Percentiles rank a stretch among this genome's conserved stretches.
Evolutionary conservation across 2,329 filamentous ascomycete genomes (phyloP).

Genomic region (Coniochaeta prunicola): DNA sequence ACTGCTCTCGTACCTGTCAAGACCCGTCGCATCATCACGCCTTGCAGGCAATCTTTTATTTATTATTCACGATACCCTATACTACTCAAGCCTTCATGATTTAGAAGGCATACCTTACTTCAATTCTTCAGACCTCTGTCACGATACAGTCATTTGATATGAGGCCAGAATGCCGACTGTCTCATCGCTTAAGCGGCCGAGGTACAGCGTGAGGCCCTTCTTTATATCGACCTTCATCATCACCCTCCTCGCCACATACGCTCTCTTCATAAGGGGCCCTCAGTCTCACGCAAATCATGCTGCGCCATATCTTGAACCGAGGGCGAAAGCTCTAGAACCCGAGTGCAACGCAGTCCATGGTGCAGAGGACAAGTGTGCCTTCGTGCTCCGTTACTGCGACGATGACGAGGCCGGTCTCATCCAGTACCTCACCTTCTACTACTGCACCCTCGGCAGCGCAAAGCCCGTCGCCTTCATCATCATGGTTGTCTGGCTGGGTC

Average conservation of each 20-base stretch:
- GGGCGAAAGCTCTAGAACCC: slow-evolving; percentile 17
- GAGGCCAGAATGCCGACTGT: slow-evolving; percentile 16
- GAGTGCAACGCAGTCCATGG: slow-evolving; percentile 76
- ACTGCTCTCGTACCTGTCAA: background rate
- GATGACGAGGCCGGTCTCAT: slow-evolving; percentile 88
- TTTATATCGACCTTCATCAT: slow-evolving; percentile 39
- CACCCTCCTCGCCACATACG: slow-evolving; percentile 24
- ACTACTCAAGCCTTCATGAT: background rate
- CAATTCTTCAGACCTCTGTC: background rate
- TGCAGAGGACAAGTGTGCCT: slow-evolving; percentile 76
- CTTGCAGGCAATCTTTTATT: background rate
- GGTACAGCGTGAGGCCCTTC: slow-evolving; percentile 40
- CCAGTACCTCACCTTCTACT: slow-evolving; percentile 85
- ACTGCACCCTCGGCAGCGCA: slow-evolving; percentile 63
- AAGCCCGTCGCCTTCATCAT: slow-evolving; percentile 74
- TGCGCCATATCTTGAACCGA: background rate
- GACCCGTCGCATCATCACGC: background rate
- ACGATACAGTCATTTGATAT: background rate
- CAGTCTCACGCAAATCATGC: background rate
- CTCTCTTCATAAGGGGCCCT: slow-evolving; percentile 1
- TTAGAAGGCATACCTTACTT: background rate
- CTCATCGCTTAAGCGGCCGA: slow-evolving; percentile 10
- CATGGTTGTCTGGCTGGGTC: slow-evolving; percentile 72
- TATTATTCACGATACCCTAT: background rate
- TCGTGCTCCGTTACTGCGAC: slow-evolving; percentile 71